Percentiles rank a stretch among this genome's conserved stretches.
phyloP scores from a whole-genome alignment of 768 basidiomycete species.

The Boletus speciosus region DNA sequence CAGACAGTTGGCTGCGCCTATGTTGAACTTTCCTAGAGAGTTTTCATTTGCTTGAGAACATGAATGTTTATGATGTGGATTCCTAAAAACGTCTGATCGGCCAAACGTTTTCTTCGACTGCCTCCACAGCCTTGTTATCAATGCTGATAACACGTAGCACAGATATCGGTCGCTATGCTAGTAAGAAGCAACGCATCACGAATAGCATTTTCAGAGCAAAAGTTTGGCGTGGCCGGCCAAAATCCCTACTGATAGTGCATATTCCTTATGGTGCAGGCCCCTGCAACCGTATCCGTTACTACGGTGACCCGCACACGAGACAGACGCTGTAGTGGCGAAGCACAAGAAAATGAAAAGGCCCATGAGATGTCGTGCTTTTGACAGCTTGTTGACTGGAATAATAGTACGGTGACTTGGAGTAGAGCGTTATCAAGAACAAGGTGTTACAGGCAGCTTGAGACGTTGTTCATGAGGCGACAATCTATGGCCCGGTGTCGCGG shows the following conservation, averaged over 20 bases:
- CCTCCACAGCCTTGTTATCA: neutral
- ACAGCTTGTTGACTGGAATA: no score
- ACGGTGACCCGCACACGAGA: neutral
- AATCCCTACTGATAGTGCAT: neutral
- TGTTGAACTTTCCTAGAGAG: neutral
- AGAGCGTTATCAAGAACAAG: conserved; percentile 1
- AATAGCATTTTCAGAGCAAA: neutral
- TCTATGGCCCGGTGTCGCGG: neutral
- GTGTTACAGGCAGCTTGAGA: neutral
- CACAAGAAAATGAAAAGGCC: neutral
- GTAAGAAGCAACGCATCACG: neutral
- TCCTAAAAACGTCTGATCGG: neutral
- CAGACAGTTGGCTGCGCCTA: neutral
- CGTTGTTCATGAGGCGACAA: neutral
- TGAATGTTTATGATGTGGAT: neutral
- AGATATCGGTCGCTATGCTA: neutral
- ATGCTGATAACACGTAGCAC: neutral
- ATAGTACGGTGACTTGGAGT: no score
- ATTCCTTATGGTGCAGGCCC: no score
- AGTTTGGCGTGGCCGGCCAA: neutral
- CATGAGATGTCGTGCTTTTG: neutral
- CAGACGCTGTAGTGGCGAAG: neutral
- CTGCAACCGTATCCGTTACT: neutral
- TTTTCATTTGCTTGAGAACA: neutral
- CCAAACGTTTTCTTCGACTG: neutral